Evolutionary conservation across 192 early-diverging fungal genomes (phyloP).

Genomic region (Ramicandelaber brevisporus): DNA sequence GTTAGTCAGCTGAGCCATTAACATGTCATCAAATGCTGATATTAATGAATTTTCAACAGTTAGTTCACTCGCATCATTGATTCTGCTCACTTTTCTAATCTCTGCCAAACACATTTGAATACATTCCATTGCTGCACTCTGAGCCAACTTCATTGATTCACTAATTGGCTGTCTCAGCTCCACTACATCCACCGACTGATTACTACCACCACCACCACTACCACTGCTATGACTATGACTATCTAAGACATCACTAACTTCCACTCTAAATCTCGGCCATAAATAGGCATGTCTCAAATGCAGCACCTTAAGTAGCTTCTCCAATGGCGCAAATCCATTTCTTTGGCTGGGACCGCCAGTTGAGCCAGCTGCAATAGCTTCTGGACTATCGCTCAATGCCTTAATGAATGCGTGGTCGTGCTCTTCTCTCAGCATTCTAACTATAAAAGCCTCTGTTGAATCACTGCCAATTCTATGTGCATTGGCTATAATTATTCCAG

Average conservation of each 20-base stretch:
- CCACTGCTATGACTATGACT: background rate
- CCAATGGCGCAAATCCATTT: slow-evolving; percentile 61
- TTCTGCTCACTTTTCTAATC: slow-evolving; percentile 29
- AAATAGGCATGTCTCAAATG: slow-evolving; percentile 56
- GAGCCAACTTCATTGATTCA: slow-evolving; percentile 53
- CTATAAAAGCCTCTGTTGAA: slow-evolving; percentile 73
- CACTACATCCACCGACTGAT: slow-evolving; percentile 24
- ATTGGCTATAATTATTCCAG: slow-evolving; percentile 65
- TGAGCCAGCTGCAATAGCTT: no score
- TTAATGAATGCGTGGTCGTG: slow-evolving; percentile 79
- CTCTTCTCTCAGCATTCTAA: slow-evolving; percentile 48
- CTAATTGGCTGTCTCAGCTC: slow-evolving; percentile 61
- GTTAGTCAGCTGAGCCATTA: slow-evolving; percentile 52
- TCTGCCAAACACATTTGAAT: slow-evolving; percentile 54
- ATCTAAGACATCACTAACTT: slow-evolving; percentile 1
- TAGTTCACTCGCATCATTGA: slow-evolving; percentile 55
- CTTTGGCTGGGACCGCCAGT: no score
- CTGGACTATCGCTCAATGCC: slow-evolving; percentile 74
- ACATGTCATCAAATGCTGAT: slow-evolving; percentile 53
- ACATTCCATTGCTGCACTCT: slow-evolving; percentile 62
- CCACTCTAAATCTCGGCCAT: slow-evolving; percentile 45
- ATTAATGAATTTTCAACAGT: slow-evolving; percentile 72
- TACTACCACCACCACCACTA: slow-evolving; percentile 19
- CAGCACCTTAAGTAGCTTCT: slow-evolving; percentile 59
- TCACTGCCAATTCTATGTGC: slow-evolving; percentile 56